These are phyloP conservation scores for Trichoderma cornu-damae DNA, from an alignment of 2,329 filamentous ascomycete species.

Conservation along the genomic window DNA sequence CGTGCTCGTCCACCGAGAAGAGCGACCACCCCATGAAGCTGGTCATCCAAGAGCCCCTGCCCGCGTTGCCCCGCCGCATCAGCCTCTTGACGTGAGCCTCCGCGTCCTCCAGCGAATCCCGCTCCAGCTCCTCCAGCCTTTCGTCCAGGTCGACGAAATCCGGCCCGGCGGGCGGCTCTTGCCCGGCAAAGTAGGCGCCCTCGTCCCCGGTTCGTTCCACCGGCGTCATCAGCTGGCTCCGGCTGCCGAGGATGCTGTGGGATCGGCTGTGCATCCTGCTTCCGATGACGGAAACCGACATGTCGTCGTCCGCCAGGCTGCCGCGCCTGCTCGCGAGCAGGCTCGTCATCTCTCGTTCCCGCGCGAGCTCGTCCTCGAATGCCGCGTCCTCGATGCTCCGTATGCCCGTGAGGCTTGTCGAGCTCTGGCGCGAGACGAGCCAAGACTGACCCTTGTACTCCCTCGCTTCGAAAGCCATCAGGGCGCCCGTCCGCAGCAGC, in stretches of 20 bases:
- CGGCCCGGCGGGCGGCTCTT: constrained; percentile 45
- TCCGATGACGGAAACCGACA: constrained; percentile 34
- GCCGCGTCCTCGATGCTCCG: constrained; percentile 49
- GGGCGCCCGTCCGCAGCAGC: constrained; percentile 58
- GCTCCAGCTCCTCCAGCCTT: constrained; percentile 50
- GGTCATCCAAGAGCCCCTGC: constrained; percentile 55
- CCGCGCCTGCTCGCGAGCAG: constrained; percentile 45
- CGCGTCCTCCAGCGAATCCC: constrained; percentile 49
- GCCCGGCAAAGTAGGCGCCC: constrained; percentile 41
- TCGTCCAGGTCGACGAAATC: constrained; percentile 61
- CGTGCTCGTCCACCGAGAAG: constrained; percentile 58
- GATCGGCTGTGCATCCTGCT: constrained; percentile 46
- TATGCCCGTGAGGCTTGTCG: constrained; percentile 54
- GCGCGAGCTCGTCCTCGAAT: constrained; percentile 47
- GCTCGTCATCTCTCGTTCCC: constrained; percentile 47
- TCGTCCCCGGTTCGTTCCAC: constrained; percentile 38
- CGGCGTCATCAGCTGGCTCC: constrained; percentile 42
- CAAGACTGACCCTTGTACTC: constrained; percentile 66
- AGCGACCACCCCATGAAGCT: constrained; percentile 55
- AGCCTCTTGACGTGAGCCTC: constrained; percentile 55
- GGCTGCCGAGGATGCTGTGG: constrained; percentile 31
- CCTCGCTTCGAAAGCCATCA: constrained; percentile 57
- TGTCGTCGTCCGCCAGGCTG: constrained; percentile 38
- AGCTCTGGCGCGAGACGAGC: constrained; percentile 61
- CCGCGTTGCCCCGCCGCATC: constrained; percentile 48